Evolutionary conservation across 1,284 basidiomycete species (phyloP), one percentile per base, ranked within the genome.

Genomic region (Apiotrichum veenhuisii): DNA sequence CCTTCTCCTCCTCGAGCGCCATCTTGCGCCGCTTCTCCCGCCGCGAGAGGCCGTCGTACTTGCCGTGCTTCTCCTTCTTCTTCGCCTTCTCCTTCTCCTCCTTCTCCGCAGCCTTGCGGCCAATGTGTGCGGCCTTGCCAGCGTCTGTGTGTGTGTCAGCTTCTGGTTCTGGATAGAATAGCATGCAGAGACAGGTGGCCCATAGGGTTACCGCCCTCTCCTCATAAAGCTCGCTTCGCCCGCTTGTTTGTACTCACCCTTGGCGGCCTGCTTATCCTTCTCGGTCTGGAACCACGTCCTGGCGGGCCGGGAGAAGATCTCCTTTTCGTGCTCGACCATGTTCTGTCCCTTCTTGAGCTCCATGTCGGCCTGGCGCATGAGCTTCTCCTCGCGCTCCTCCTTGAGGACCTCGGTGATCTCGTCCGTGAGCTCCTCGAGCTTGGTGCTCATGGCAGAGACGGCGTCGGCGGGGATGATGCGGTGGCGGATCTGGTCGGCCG

Each of bases 301-400:
- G 26, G 92, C 91, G 10, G 96, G 96, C 50, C 95, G 82, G 34
- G 89, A 86, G 74, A 87, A 91, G 67, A 99, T 98, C 78, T 98
- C 96, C n/a, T 84, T 85, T 73, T 90, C 84, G 69, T 98, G 91
- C 72, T 94, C 87, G 53, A 98, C 85, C 83, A 98, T 86, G 74
- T 99, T 99, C 75, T 96, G 85, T 37, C 94, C 91, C 77, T 98
- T 98, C 65, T 83, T 87, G 22, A 98, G 71, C 76, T 98, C 91
- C 92, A 98, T 97, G 76, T 99, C 96, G 3, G 91, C 94, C 73
- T 84, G 85, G 40, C 89, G 85, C 51, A 94, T 77, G 70, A 89
- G 84, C 76, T 92, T 96, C 77, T 98, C 95, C 78, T 97, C 93
- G 75, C 89, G 90, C 78, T 99, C 96, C 75, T 98, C 96, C 65